Evolutionary conservation across 2,329 filamentous ascomycete species (phyloP).

Genomic region (Aspergillus thermomutatus): DNA sequence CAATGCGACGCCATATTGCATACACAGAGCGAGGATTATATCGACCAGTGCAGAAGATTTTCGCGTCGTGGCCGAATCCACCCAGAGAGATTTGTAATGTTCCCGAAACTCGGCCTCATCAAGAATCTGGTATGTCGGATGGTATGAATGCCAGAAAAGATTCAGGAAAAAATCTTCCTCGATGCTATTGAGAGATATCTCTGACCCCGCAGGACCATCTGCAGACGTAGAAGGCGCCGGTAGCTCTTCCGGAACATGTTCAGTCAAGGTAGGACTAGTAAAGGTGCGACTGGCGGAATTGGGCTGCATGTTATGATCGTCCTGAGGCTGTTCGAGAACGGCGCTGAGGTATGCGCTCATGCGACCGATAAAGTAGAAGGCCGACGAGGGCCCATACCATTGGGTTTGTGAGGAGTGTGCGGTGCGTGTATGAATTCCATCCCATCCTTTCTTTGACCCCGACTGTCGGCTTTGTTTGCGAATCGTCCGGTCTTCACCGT

Average conservation of each 20-base stretch:
- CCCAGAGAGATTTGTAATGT: conserved; percentile 45
- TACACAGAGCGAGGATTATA: conserved; percentile 51
- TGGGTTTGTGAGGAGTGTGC: conserved; percentile 27
- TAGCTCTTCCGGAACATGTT: conserved; percentile 6
- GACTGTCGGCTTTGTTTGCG: conserved; percentile 4
- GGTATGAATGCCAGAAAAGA: conserved; percentile 49
- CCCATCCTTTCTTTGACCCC: conserved; percentile 31
- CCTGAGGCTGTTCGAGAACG: conserved; percentile 31
- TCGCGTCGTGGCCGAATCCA: conserved; percentile 20
- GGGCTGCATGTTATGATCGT: conserved; percentile 28
- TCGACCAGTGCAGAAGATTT: conserved; percentile 51
- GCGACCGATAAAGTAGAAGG: conserved; percentile 45
- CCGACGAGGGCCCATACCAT: conserved; percentile 46
- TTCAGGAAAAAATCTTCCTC: conserved; percentile 49
- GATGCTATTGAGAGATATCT: conserved; percentile 32
- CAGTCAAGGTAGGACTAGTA: conserved; percentile 4
- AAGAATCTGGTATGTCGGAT: conserved; percentile 42
- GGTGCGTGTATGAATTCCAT: conserved; percentile 38
- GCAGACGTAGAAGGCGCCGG: conserved; percentile 8
- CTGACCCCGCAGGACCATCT: conserved; percentile 6
- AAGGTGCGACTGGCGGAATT: conserved; percentile 20
- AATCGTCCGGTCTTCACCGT: conserved; percentile 2
- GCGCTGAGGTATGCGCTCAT: conserved; percentile 38
- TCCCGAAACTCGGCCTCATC: conserved; percentile 45
- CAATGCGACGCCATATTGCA: conserved; percentile 45